Evolutionary conservation across 2,329 filamentous ascomycete species (phyloP).

Genomic region (Amylocarpus encephaloides): DNA sequence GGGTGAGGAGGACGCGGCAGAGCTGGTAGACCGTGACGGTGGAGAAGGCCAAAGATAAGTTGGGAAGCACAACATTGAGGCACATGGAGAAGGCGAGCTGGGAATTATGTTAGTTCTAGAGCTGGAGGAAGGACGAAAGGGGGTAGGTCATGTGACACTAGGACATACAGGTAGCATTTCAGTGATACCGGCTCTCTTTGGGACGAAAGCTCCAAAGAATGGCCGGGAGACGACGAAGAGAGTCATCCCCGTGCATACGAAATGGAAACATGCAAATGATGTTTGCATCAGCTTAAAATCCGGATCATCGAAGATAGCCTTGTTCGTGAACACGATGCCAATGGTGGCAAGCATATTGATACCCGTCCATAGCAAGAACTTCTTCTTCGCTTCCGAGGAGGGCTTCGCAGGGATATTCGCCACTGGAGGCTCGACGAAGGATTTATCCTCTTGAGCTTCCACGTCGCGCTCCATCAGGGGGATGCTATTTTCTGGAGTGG

Average conservation of each 20-base stretch:
- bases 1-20: slow-evolving; percentile 27
- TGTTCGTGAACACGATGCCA: slow-evolving; percentile 28
- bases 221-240: slow-evolving; percentile 21
- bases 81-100: slow-evolving; percentile 26
- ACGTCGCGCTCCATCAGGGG: slow-evolving; percentile 17
- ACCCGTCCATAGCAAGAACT: slow-evolving; percentile 11
- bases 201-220: slow-evolving; percentile 22
- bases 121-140: background rate
- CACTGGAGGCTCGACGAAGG: slow-evolving; percentile 3
- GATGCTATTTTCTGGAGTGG: slow-evolving; percentile 16
- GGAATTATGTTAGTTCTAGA: slow-evolving; percentile 1
- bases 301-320: slow-evolving; percentile 26
- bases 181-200: slow-evolving; percentile 21
- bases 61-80: slow-evolving; percentile 27
- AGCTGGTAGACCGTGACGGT: slow-evolving; percentile 29
- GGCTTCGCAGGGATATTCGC: slow-evolving; percentile 2
- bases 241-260: slow-evolving; percentile 25
- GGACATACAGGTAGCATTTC: slow-evolving; percentile 25
- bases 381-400: slow-evolving; percentile 1
- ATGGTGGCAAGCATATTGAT: slow-evolving; percentile 26
- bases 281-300: slow-evolving; percentile 27
- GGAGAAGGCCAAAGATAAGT: slow-evolving; percentile 25
- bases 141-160: background rate
- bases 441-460: slow-evolving; percentile 15
- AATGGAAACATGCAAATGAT: slow-evolving; percentile 24